phyloP scores from a whole-genome alignment of 768 basidiomycete genomes.

The Termitomyces titanicus region DNA sequence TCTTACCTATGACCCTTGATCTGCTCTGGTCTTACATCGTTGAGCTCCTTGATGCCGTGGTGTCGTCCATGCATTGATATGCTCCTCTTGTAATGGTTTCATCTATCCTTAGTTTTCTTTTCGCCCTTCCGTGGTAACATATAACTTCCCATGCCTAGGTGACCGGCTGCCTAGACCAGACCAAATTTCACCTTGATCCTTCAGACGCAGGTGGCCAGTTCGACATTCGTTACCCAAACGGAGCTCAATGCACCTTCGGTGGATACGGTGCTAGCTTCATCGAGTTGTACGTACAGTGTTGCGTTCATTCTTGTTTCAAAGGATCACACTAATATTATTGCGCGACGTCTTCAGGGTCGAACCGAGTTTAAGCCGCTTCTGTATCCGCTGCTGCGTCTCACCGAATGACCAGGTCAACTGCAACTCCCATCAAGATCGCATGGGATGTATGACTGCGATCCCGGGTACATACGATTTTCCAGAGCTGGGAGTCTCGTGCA shows the following conservation, averaged over 20 bases:
- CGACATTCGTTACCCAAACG: conserved; percentile 47
- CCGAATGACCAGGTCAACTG: conserved; percentile 43
- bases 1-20: neutral
- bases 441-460: conserved; percentile 38
- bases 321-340: neutral
- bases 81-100: neutral
- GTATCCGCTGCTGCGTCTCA: conserved; percentile 42
- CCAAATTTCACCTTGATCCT: conserved; percentile 13
- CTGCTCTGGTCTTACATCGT: neutral
- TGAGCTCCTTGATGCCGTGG: neutral
- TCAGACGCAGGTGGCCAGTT: conserved; percentile 45
- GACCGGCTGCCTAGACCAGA: conserved; percentile 19
- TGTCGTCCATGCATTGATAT: neutral
- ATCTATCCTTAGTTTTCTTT: neutral
- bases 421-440: conserved; percentile 46
- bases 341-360: conserved; percentile 33
- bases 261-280: conserved; percentile 51
- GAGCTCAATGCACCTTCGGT: conserved; percentile 50
- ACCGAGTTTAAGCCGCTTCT: conserved; percentile 42
- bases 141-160: conserved; percentile 7
- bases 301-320: neutral
- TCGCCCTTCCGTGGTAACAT: neutral
- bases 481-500: conserved; percentile 11
- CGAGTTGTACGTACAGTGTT: conserved; percentile 30
- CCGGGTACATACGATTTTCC: conserved; percentile 47